Percentiles rank a stretch among this genome's conserved stretches.
These are phyloP conservation scores for Nitzschia inconspicua DNA, from an alignment of 108 stramenopile genomes.

Conservation along the genomic window DNA sequence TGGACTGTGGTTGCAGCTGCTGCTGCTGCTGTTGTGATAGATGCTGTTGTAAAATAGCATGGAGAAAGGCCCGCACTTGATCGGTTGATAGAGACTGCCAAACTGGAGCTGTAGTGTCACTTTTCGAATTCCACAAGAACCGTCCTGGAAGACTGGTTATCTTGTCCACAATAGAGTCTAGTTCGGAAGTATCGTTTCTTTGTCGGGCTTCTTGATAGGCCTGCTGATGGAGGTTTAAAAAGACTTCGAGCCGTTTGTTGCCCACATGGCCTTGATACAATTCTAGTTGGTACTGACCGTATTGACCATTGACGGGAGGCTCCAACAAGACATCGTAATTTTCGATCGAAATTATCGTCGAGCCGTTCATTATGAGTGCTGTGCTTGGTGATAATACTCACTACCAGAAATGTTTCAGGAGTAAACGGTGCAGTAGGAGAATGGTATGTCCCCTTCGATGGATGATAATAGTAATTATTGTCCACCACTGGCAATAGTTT, in stretches of 20 bases:
- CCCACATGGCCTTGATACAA: constrained; percentile 24
- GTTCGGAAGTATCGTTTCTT: constrained; percentile 3
- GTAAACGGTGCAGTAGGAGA: too few relatives aligned
- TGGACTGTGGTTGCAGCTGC: too few relatives aligned
- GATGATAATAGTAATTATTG: too few relatives aligned
- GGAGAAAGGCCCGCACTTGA: not conserved
- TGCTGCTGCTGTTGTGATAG: not conserved
- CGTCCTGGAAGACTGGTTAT: constrained; percentile 17
- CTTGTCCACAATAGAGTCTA: constrained; percentile 8
- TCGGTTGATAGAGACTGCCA: not conserved
- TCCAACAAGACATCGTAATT: constrained; percentile 32
- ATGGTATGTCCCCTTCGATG: too few relatives aligned
- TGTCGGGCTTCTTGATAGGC: constrained; percentile 3
- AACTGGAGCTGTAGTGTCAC: not conserved
- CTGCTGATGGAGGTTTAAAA: constrained; percentile 12
- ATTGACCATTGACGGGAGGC: constrained; percentile 14
- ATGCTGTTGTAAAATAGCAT: not conserved
- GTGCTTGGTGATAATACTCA: too few relatives aligned
- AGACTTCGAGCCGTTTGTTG: constrained; percentile 27
- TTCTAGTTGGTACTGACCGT: constrained; percentile 8
- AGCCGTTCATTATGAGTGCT: not conserved
- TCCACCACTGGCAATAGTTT: too few relatives aligned
- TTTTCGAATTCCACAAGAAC: constrained; percentile 8
- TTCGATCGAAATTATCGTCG: not conserved
- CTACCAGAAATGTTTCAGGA: too few relatives aligned